Conservation (phyloP, 2,329 filamentous ascomycete species). For the Rhytidhysteron rufulum region DNA sequence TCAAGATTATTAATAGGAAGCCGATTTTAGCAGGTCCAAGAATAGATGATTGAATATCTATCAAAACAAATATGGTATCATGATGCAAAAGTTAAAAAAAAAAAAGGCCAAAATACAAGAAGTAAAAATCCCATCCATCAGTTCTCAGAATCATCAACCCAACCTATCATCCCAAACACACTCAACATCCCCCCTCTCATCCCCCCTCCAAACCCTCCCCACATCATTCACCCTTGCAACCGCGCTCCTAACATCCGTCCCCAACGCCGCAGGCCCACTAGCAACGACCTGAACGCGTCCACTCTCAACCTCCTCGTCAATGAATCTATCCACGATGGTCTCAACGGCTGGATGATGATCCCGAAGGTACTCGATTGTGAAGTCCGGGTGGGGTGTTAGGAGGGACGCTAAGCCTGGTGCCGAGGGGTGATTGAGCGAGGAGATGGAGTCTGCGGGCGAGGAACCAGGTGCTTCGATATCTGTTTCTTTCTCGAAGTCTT, state of each 20-base stretch:
- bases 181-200: conserved; percentile 25
- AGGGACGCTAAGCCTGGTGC: conserved; percentile 6
- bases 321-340: conserved; percentile 20
- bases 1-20: too few species aligned
- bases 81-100: too few species aligned
- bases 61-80: too few species aligned
- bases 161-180: too few species aligned
- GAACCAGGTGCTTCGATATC: too few species aligned
- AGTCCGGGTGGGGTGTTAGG: conserved; percentile 8
- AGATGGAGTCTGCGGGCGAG: too few species aligned
- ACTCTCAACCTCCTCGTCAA: conserved; percentile 14
- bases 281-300: conserved; percentile 29
- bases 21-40: too few species aligned
- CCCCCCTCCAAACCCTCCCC: conserved; percentile 29
- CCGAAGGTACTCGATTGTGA: conserved; percentile 18
- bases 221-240: conserved; percentile 28
- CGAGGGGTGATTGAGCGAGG: conserved; percentile 6
- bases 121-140: too few species aligned
- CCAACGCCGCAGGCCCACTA: conserved; percentile 28
- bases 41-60: too few species aligned
- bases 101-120: too few species aligned
- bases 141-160: too few species aligned
- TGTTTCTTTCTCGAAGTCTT: conserved; percentile 6
- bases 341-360: conserved; percentile 19
- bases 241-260: conserved; percentile 28